Percentiles rank a stretch among this genome's conserved stretches.
phyloP scores from a whole-genome alignment of 2,329 filamentous ascomycete species.

The Exophiala lecanii-corni region DNA sequence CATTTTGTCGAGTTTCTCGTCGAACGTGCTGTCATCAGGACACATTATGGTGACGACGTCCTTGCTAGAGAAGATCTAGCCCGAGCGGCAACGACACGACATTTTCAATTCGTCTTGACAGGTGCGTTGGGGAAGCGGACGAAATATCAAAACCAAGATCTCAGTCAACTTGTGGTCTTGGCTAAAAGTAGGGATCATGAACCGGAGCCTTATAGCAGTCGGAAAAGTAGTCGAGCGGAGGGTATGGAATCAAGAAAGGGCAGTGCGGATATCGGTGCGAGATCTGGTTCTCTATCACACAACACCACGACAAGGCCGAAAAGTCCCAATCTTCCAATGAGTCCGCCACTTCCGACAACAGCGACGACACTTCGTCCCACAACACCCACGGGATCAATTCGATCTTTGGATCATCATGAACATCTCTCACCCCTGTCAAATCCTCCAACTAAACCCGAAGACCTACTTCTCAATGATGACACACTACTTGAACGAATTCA shows the following conservation, averaged over 20 bases:
- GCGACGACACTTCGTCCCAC: constrained; percentile 6
- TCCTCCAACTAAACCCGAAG: constrained; percentile 52
- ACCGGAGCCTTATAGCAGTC: constrained; percentile 17
- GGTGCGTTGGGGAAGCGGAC: constrained; percentile 71
- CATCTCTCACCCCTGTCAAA: constrained; percentile 10
- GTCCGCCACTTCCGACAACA: not conserved
- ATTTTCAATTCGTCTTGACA: constrained; percentile 75
- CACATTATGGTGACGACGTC: constrained; percentile 74
- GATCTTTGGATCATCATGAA: constrained; percentile 2
- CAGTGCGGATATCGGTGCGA: constrained; percentile 11
- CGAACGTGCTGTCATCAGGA: constrained; percentile 77
- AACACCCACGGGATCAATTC: not conserved
- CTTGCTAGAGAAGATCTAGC: constrained; percentile 69
- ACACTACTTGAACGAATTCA: constrained; percentile 83
- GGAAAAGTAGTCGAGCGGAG: constrained; percentile 15
- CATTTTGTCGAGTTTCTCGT: constrained; percentile 59
- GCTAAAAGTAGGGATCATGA: constrained; percentile 63
- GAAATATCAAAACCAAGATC: constrained; percentile 41
- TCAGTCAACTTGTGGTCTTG: constrained; percentile 85
- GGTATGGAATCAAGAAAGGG: constrained; percentile 16
- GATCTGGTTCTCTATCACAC: not conserved
- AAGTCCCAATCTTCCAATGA: not conserved
- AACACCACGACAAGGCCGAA: not conserved
- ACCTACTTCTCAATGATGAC: constrained; percentile 81
- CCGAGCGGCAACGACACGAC: constrained; percentile 60